These are phyloP conservation scores for Pseudopyrenochaeta lycopersici DNA, from an alignment of 2,329 filamentous ascomycete genomes.

Conservation along the genomic window DNA sequence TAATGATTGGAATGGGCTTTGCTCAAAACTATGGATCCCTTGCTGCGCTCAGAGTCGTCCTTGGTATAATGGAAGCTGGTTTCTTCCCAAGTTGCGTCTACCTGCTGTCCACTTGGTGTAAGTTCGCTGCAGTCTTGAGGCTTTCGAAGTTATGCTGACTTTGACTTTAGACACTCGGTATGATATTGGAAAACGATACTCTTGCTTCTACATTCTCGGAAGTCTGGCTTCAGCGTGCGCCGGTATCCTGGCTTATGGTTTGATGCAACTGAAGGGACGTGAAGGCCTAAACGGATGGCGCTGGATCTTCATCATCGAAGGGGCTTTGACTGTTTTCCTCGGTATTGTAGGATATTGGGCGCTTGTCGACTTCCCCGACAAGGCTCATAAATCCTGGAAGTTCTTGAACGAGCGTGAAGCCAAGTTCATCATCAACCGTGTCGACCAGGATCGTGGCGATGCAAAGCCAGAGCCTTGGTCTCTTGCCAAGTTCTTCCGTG, in stretches of 20 bases:
- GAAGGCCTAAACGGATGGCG: slow-evolving; percentile 57
- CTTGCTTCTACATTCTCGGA: slow-evolving; percentile 74
- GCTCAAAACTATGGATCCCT: slow-evolving; percentile 46
- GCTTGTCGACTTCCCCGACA: slow-evolving; percentile 58
- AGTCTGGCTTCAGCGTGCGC: slow-evolving; percentile 72
- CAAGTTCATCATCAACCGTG: slow-evolving; percentile 59
- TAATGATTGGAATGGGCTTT: slow-evolving; percentile 57
- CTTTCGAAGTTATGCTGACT: not conserved
- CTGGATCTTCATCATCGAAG: slow-evolving; percentile 59
- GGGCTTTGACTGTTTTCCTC: slow-evolving; percentile 51
- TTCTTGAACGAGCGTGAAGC: slow-evolving; percentile 59
- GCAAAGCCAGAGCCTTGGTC: slow-evolving; percentile 59
- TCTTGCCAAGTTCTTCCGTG: slow-evolving; percentile 57
- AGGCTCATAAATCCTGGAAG: slow-evolving; percentile 51
- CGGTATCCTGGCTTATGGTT: slow-evolving; percentile 74
- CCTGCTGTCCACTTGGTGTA: slow-evolving; percentile 53
- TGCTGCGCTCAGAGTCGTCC: slow-evolving; percentile 48
- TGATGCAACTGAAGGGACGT: slow-evolving; percentile 70
- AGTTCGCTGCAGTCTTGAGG: not conserved
- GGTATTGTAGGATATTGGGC: slow-evolving; percentile 53
- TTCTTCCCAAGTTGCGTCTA: slow-evolving; percentile 56
- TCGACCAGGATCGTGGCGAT: slow-evolving; percentile 64
- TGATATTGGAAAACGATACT: slow-evolving; percentile 75
- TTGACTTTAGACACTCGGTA: slow-evolving; percentile 56
- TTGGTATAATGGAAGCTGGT: slow-evolving; percentile 53